phyloP scores from a whole-genome alignment of 2,329 filamentous ascomycete species.

The Diplodia mutila region DNA sequence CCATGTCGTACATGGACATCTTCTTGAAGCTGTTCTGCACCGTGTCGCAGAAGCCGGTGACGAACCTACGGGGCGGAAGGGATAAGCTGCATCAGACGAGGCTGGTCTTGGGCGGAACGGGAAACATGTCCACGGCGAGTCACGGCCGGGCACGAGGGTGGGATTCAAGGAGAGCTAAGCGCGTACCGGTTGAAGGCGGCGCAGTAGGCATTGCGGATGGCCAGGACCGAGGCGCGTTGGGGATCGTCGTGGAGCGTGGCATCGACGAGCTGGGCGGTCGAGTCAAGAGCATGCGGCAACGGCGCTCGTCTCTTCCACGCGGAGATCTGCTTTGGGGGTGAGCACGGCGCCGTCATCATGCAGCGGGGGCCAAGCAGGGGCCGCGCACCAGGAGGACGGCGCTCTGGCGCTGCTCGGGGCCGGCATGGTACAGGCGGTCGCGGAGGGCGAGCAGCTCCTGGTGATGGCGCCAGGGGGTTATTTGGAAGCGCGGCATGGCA shows the following conservation, averaged over 20 bases:
- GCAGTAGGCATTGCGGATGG: slow-evolving; percentile 70
- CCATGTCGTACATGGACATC: slow-evolving; percentile 73
- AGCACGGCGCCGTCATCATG: slow-evolving; percentile 20
- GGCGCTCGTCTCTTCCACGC: slow-evolving; percentile 26
- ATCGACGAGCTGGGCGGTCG: slow-evolving; percentile 72
- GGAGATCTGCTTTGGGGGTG: slow-evolving; percentile 19
- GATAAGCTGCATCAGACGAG: slow-evolving; percentile 3
- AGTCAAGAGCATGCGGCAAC: slow-evolving; percentile 79
- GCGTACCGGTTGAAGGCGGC: slow-evolving; percentile 74
- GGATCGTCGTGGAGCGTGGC: slow-evolving; percentile 67
- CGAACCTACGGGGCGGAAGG: slow-evolving; percentile 60
- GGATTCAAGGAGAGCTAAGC: neutral
- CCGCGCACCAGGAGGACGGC: slow-evolving; percentile 46
- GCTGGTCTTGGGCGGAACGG: neutral
- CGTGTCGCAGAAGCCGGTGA: slow-evolving; percentile 77
- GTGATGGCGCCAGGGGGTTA: slow-evolving; percentile 73
- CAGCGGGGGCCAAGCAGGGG: slow-evolving; percentile 25
- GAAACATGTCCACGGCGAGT: slow-evolving; percentile 13
- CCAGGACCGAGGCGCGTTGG: slow-evolving; percentile 56
- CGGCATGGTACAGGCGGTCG: slow-evolving; percentile 61
- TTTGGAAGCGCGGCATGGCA: slow-evolving; percentile 63
- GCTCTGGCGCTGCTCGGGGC: slow-evolving; percentile 34
- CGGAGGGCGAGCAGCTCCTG: slow-evolving; percentile 69
- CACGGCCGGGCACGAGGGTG: neutral
- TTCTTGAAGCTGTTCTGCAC: slow-evolving; percentile 67